phyloP scores from a whole-genome alignment of 106 monocot species.

The Apostasia shenzhenica region DNA sequence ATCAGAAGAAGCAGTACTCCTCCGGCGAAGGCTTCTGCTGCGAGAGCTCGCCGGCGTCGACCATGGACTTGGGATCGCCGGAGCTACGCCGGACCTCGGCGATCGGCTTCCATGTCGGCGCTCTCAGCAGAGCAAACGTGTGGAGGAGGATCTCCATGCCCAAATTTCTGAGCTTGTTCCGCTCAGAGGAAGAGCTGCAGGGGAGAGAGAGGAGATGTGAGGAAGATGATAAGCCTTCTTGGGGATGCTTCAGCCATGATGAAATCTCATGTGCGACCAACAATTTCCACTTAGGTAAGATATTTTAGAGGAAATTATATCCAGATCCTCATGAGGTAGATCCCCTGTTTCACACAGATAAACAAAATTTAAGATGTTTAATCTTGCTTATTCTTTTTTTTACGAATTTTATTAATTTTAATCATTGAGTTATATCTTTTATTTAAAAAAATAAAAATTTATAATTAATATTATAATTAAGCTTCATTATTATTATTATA shows the following conservation, averaged over 20 bases:
- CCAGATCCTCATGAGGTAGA: not conserved
- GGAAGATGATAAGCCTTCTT: slow-evolving; percentile 37
- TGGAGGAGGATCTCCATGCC: slow-evolving; percentile 34
- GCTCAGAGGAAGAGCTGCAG: slow-evolving; percentile 1
- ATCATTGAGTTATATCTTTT: too few relatives aligned
- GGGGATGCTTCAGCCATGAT: slow-evolving; percentile 56
- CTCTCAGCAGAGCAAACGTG: slow-evolving; percentile 7
- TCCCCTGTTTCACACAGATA: too few relatives aligned
- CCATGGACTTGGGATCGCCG: slow-evolving; percentile 24
- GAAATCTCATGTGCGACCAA: slow-evolving; percentile 52
- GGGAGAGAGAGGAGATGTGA: slow-evolving; percentile 20
- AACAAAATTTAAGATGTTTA: too few relatives aligned
- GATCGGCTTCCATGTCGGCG: slow-evolving; percentile 9
- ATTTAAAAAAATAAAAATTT: too few relatives aligned
- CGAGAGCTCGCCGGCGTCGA: slow-evolving; percentile 39
- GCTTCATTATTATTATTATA: too few relatives aligned
- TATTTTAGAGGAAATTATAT: not conserved
- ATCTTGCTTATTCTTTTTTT: too few relatives aligned
- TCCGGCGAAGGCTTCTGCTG: slow-evolving; percentile 11
- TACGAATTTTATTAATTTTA: too few relatives aligned
- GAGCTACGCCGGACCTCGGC: slow-evolving; percentile 5
- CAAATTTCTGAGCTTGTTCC: slow-evolving; percentile 30
- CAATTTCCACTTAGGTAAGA: slow-evolving; percentile 45
- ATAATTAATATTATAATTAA: too few relatives aligned
- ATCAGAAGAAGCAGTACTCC: slow-evolving; percentile 20